Conservation (phyloP, 2,329 filamentous ascomycete genomes). For the Endothia cerciana region DNA sequence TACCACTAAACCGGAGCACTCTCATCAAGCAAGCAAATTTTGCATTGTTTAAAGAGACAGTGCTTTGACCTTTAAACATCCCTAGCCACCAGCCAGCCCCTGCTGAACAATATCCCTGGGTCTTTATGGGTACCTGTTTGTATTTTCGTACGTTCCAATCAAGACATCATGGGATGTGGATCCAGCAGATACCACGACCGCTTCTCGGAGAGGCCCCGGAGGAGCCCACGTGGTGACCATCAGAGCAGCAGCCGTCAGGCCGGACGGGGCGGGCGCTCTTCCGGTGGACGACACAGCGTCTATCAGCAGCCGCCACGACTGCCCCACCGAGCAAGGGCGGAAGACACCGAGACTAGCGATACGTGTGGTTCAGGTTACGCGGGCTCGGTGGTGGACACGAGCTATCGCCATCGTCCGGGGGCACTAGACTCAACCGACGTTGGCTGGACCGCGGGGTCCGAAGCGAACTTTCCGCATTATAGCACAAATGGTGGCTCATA, state of each 20-base stretch:
- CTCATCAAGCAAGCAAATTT: too few species aligned
- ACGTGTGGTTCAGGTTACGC: background rate
- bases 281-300: background rate
- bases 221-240: background rate
- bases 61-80: too few species aligned
- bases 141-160: too few species aligned
- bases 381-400: background rate
- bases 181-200: background rate
- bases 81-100: background rate
- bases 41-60: too few species aligned
- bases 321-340: background rate
- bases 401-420: background rate
- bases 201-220: background rate
- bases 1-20: too few species aligned
- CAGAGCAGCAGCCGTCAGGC: background rate
- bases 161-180: background rate
- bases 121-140: too few species aligned
- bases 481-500: background rate
- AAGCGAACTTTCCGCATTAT: background rate
- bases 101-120: background rate
- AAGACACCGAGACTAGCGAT: background rate
- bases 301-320: background rate
- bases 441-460: background rate
- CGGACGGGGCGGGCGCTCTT: background rate
- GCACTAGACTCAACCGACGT: background rate